Conservation (phyloP, 2,329 filamentous ascomycete species). For the Magnaporthales sp. region DNA sequence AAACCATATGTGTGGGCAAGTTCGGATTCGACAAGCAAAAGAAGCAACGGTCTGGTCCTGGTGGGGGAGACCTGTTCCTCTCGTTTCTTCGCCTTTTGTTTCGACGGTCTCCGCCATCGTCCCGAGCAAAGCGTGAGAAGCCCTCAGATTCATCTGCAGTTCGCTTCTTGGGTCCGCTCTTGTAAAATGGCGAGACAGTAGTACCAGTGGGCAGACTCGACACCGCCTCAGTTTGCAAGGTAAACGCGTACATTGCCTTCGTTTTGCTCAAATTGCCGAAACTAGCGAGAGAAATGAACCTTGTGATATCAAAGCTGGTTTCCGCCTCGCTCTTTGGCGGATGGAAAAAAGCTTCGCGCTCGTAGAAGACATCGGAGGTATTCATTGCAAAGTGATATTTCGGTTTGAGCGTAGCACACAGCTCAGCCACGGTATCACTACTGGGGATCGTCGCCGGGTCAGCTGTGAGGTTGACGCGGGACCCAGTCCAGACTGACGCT, state of each 20-base stretch:
- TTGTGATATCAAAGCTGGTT: conserved; percentile 57
- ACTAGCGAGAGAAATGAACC: conserved; percentile 82
- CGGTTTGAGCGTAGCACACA: conserved; percentile 75
- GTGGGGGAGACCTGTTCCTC: conserved; percentile 44
- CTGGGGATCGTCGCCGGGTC: conserved; percentile 42
- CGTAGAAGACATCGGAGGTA: conserved; percentile 60
- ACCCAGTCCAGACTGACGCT: conserved; percentile 58
- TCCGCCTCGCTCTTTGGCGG: conserved; percentile 30
- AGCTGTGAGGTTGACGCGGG: conserved; percentile 50
- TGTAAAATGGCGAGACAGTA: conserved; percentile 64
- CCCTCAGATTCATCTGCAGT: not conserved
- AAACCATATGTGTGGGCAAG: conserved; percentile 78
- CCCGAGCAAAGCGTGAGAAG: conserved; percentile 46
- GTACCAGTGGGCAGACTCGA: conserved; percentile 57
- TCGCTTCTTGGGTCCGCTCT: conserved; percentile 23
- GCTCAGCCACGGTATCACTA: conserved; percentile 64
- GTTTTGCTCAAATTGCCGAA: conserved; percentile 69
- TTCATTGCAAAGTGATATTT: conserved; percentile 73
- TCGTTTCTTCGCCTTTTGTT: conserved; percentile 33
- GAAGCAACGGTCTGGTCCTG: conserved; percentile 75
- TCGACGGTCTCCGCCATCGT: conserved; percentile 32
- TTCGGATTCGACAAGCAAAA: conserved; percentile 90
- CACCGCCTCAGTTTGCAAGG: conserved; percentile 55
- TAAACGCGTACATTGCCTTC: conserved; percentile 75
- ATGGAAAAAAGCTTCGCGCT: conserved; percentile 89